Percentiles rank a stretch among this genome's conserved stretches.
These are phyloP conservation scores for Amanita fuliginea DNA, from an alignment of 768 basidiomycete genomes.

Conservation along the genomic window DNA sequence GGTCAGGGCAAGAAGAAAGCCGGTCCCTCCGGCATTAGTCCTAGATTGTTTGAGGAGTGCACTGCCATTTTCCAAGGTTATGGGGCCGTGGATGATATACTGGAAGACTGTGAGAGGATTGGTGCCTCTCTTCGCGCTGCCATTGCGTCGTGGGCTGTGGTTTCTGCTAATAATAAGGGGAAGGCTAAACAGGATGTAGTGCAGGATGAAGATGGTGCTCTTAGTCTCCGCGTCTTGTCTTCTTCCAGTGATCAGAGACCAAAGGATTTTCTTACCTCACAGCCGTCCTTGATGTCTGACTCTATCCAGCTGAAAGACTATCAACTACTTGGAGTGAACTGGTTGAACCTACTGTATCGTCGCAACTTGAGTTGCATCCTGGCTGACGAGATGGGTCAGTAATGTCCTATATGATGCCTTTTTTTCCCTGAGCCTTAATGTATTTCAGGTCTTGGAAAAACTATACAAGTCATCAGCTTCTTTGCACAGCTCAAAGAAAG, in stretches of 20 bases:
- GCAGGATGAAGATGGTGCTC: constrained; percentile 41
- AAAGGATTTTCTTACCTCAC: constrained; percentile 60
- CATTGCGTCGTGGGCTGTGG: constrained; percentile 67
- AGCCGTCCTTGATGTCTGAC: constrained; percentile 59
- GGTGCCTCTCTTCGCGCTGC: constrained; percentile 62
- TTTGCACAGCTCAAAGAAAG: constrained; percentile 79
- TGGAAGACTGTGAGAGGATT: constrained; percentile 82
- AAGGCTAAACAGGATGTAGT: constrained; percentile 22
- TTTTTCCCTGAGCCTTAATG: constrained; percentile 5
- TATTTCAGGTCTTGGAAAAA: constrained; percentile 84
- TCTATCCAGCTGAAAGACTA: constrained; percentile 87
- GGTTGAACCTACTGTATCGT: constrained; percentile 82
- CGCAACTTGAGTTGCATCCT: constrained; percentile 85
- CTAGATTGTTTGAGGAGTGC: constrained; percentile 87
- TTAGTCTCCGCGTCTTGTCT: constrained; percentile 42
- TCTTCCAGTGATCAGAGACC: constrained; percentile 28
- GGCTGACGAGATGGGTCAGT: constrained; percentile 97
- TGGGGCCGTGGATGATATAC: constrained; percentile 77
- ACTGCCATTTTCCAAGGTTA: constrained; percentile 77
- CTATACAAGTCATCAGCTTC: constrained; percentile 97
- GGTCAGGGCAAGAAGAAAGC: constrained; percentile 83
- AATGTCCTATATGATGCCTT: constrained; percentile 1
- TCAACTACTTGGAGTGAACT: constrained; percentile 95
- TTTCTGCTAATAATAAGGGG: constrained; percentile 25
- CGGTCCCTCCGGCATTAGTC: constrained; percentile 72